phyloP scores from a whole-genome alignment of 2,329 filamentous ascomycete genomes.

The Chrysosporium queenslandicum region DNA sequence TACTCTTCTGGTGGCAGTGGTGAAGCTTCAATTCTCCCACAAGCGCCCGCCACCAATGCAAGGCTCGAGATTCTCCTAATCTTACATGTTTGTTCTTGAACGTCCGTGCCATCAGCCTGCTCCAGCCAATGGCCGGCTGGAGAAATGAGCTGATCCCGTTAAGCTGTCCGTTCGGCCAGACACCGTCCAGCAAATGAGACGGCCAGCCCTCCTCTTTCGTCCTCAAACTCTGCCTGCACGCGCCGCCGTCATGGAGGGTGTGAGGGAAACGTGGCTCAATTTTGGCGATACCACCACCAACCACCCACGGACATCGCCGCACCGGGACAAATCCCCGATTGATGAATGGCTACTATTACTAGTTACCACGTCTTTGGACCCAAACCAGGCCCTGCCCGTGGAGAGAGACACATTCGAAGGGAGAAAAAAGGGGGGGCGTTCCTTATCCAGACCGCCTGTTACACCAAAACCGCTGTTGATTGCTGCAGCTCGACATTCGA shows the following conservation, averaged over 20 bases:
- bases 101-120: background rate
- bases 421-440: background rate
- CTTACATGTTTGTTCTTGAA: too few relatives aligned
- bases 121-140: background rate
- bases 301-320: constrained; percentile 2
- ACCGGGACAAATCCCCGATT: background rate
- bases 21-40: background rate
- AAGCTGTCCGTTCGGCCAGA: too few relatives aligned
- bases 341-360: too few relatives aligned
- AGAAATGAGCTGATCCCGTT: background rate
- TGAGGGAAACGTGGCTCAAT: constrained; percentile 5
- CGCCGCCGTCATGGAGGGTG: background rate
- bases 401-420: background rate
- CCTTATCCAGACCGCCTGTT: constrained; percentile 2
- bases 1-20: background rate
- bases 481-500: background rate
- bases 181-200: constrained; percentile 7
- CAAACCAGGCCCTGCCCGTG: background rate
- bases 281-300: background rate
- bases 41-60: constrained; percentile 7
- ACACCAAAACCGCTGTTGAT: background rate
- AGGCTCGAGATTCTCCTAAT: background rate
- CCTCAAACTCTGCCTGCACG: background rate
- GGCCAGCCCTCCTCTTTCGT: background rate
- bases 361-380: background rate